phyloP scores from a whole-genome alignment of 768 basidiomycete genomes.

The Agaricus sinodeliciosus region DNA sequence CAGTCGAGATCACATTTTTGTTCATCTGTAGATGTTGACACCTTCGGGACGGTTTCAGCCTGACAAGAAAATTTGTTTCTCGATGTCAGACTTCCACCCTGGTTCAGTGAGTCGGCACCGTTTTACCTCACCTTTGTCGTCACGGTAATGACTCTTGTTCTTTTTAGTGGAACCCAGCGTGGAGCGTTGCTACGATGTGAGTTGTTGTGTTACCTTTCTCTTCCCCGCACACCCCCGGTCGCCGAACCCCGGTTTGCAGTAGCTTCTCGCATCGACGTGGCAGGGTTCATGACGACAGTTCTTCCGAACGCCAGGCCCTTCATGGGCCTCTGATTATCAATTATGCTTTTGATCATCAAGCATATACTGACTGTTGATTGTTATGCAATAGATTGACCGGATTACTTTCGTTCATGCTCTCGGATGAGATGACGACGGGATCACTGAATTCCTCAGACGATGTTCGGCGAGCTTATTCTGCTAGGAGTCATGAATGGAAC shows the following conservation, averaged over 20 bases:
- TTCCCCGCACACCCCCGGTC: background rate
- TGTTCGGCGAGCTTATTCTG: conserved; percentile 74
- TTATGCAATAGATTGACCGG: conserved; percentile 71
- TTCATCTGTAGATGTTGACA: conserved; percentile 66
- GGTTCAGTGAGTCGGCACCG: conserved; percentile 57
- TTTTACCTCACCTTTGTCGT: background rate
- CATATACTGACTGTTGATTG: conserved; percentile 9
- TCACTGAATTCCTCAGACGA: conserved; percentile 74
- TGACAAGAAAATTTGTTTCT: conserved; percentile 95
- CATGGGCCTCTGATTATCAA: background rate
- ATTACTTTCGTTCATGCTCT: conserved; percentile 89
- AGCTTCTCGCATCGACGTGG: conserved; percentile 4
- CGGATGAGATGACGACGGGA: conserved; percentile 96
- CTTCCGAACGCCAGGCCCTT: background rate
- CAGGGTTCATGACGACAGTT: background rate
- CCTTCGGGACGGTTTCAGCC: conserved; percentile 88
- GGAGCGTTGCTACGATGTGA: conserved; percentile 93
- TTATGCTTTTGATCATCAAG: background rate
- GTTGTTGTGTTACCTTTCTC: conserved; percentile 22
- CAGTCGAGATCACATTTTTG: background rate
- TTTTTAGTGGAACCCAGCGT: conserved; percentile 86
- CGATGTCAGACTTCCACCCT: conserved; percentile 95
- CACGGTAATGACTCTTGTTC: conserved; percentile 5
- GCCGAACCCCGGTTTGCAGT: conserved; percentile 1
- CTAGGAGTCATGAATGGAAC: conserved; percentile 84